Base-by-base conservation (phyloP, 2,329 filamentous ascomycete species). In the Arthrobotrys conoides region DNA sequence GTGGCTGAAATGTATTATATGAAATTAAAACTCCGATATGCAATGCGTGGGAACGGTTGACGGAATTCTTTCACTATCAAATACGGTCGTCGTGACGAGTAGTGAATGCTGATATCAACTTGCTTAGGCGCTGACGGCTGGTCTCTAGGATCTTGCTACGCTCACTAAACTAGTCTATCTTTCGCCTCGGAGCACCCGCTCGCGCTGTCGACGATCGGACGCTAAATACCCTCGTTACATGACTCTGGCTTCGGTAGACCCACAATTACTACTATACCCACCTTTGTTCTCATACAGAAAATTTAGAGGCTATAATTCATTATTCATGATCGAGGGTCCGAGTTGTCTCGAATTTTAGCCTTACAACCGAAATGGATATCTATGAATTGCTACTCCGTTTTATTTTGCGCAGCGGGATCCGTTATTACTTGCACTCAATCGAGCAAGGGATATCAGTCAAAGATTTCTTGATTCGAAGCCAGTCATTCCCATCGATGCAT, bases 1-100 rank as follows among this genome's bases (percentile, higher is more conserved):
- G 36, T 61, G 57, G 57, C 57, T 61, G 41, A 41, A 61, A 44
- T 16, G 9, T n/a, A 44, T 44, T 41, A 61, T 44, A 61, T 10
- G 36, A 24, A 61, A 41, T 61, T 44, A 61, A 61, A 61, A 61
- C 36, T 61, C 57, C 57, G 36, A 61, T 61, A 44, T 61, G 57
- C 57, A 61, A n/a, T 59, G 53, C 53, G 30, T 12, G 24, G n/a
- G 4, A 20, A n/a, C 44, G n/a, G n/a, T 46, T 46, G 18, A 20
- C 44, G 44, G 44, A n/a, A 22, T 20, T 16, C 14, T 59, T 16
- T 20, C 57, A 10, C n/a, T 12, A 12, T 61, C 57, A 4, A 27
- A 41, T 61, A 61, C 8, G 36, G 57, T 24, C 20, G 18, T 61
- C 57, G 57, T 61, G 36, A 61, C 57, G 57, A 44, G 57, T 22